Evolutionary conservation across 768 basidiomycete genomes (phyloP).

Genomic region (Mycena haematopus): DNA sequence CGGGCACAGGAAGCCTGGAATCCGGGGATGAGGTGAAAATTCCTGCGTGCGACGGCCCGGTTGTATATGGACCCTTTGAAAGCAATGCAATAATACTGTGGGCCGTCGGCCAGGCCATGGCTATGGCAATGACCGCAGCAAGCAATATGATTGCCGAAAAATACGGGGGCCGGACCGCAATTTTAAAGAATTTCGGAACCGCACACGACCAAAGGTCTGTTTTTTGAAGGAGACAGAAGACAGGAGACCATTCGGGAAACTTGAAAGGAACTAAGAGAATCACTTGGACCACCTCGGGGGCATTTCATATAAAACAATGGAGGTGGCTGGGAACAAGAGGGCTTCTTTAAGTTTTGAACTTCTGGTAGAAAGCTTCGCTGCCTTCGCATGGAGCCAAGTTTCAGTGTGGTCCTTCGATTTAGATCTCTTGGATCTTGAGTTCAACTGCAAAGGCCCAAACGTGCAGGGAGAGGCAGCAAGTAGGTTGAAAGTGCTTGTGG

Average conservation of each 20-base stretch:
- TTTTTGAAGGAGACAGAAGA: neutral
- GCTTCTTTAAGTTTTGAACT: conserved; percentile 17
- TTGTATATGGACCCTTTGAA: conserved; percentile 18
- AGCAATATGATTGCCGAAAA: conserved; percentile 14
- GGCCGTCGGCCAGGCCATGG: neutral
- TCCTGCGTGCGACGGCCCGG: conserved; percentile 4
- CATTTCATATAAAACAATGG: conserved; percentile 16
- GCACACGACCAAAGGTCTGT: conserved; percentile 4
- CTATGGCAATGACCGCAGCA: neutral
- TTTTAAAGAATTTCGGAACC: conserved; percentile 8
- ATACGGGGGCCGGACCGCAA: conserved; percentile 7
- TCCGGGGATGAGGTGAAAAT: neutral
- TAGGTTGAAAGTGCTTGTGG: neutral
- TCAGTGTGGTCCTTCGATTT: neutral
- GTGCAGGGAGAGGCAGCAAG: neutral
- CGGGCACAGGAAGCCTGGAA: conserved; percentile 11
- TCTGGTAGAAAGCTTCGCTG: too few relatives aligned
- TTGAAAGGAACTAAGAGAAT: conserved; percentile 20
- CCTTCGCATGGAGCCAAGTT: conserved; percentile 9
- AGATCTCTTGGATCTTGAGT: conserved; percentile 1
- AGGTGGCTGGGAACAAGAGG: conserved; percentile 5
- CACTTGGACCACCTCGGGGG: conserved; percentile 15
- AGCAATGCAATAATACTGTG: neutral
- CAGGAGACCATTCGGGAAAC: conserved; percentile 11
- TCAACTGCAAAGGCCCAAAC: neutral